These are phyloP conservation scores for Austroboletus rostrupii DNA, from an alignment of 1,284 basidiomycete species.

Conservation along the genomic window DNA sequence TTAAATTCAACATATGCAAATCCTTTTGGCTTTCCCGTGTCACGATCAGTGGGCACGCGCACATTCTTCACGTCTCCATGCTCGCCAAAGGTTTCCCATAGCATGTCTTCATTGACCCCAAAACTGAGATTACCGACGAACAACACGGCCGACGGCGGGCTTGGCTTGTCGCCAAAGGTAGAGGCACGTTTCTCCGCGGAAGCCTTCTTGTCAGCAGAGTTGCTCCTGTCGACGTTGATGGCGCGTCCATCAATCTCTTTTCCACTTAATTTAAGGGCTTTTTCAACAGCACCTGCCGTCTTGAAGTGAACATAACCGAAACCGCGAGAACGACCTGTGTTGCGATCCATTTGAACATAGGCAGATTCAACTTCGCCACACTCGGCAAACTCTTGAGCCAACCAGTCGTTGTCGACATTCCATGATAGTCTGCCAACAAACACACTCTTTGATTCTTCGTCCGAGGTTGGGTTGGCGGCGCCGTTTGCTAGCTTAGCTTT, in stretches of 20 bases:
- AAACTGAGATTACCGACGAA: conserved; percentile 94
- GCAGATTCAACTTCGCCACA: conserved; percentile 88
- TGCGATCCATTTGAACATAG: conserved; percentile 89
- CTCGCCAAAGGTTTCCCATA: conserved; percentile 92
- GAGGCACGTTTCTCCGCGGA: conserved; percentile 70
- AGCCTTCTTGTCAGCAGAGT: conserved; percentile 52
- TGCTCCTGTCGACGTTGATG: conserved; percentile 84
- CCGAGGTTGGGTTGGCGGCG: conserved; percentile 42
- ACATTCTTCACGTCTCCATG: conserved; percentile 88
- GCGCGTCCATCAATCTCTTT: conserved; percentile 91
- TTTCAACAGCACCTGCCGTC: conserved; percentile 68
- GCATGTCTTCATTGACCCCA: conserved; percentile 73
- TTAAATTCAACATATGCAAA: conserved; percentile 97
- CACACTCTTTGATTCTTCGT: conserved; percentile 68
- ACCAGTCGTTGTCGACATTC: conserved; percentile 97
- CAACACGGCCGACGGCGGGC: conserved; percentile 72
- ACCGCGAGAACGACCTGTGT: conserved; percentile 82
- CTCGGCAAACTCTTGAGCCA: conserved; percentile 84
- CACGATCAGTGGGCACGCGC: conserved; percentile 90
- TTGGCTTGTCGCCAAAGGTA: conserved; percentile 70
- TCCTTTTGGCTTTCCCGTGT: conserved; percentile 89
- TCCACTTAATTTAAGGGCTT: conserved; percentile 74
- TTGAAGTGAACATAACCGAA: conserved; percentile 97
- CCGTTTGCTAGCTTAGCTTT: conserved; percentile 75
- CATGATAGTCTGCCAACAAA: conserved; percentile 95